Percentiles rank a stretch among this genome's conserved stretches.
Evolutionary conservation across 805 yeast species (phyloP).

Genomic region (Scheffersomyces coipomensis): DNA sequence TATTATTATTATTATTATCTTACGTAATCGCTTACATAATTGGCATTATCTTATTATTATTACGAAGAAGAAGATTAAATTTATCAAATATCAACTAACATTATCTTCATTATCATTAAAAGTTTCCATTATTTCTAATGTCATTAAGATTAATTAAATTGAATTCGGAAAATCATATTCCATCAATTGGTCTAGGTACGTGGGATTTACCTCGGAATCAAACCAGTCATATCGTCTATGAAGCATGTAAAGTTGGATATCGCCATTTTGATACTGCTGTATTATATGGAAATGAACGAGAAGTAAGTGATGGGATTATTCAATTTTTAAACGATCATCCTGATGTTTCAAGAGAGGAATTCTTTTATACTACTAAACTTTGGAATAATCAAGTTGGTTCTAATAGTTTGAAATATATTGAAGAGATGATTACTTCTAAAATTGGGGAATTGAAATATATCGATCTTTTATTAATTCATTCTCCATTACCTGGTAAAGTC

Average conservation of each 20-base stretch:
- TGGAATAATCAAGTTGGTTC: constrained; percentile 71
- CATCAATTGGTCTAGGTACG: constrained; percentile 51
- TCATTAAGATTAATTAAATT: constrained; percentile 15
- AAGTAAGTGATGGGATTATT: constrained; percentile 62
- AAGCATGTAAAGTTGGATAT: constrained; percentile 65
- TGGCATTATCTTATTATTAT: too few relatives aligned
- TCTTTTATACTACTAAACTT: constrained; percentile 62
- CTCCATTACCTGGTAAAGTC: constrained; percentile 45
- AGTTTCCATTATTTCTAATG: background rate
- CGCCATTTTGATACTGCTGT: constrained; percentile 77
- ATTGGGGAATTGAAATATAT: constrained; percentile 62
- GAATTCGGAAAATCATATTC: constrained; percentile 34
- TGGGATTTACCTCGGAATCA: constrained; percentile 37
- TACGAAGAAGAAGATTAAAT: too few relatives aligned
- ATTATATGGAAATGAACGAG: constrained; percentile 64
- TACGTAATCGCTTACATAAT: too few relatives aligned
- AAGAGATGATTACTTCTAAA: constrained; percentile 45
- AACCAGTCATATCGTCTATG: constrained; percentile 44
- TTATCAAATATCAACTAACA: too few relatives aligned
- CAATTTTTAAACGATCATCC: constrained; percentile 39
- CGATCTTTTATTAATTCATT: constrained; percentile 67
- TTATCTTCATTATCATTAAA: background rate
- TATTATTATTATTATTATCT: too few relatives aligned
- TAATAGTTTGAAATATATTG: constrained; percentile 57
- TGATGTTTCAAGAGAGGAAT: constrained; percentile 18